Base-by-base conservation (phyloP, 306 rosid species). In the Spatholobus suberectus region DNA sequence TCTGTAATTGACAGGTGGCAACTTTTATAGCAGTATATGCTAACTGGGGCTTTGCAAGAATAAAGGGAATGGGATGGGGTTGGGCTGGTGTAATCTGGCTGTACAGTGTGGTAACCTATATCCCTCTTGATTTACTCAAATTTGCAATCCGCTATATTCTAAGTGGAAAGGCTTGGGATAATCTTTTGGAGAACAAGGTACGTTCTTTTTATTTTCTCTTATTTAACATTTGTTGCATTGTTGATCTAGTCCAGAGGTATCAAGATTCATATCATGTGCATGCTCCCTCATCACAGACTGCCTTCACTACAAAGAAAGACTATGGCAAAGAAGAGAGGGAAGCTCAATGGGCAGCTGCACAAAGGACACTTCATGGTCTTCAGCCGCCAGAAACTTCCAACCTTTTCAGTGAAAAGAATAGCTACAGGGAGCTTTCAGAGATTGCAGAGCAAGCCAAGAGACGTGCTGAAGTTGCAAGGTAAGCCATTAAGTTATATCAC, bases 71-170 rank as follows among this genome's bases (percentile, higher is more conserved):
- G 70, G 99, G 99, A 77, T 96, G 98, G 99, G 97, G 99, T 40
- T 96, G 99, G 99, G 99, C 99, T 58, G 99, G 97, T 78, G 95
- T 92, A 6, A 89, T 96, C 81, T 96, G 99, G 99, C 77, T 96
- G 1, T 96, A 88, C 59, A 96, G 92, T 79, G 11, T 94, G 57
- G 91, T 92, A 46, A 96, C 99, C 27, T 96, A 96, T 52, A 0
- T 92, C 77, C 99, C 99, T 89, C 98, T 96, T 24, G 99, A 96
- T 90, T 1, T 90, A 5, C 92, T 96, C 76, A 96, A 96, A 82
- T 92, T 96, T 66, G 92, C 89, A 73, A 96, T 94, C 82, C 99
- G 99, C 41, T 92, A 96, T 76, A 82, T 70, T 77, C 88, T 57
- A 1, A 96, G 97, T 79, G 99, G 99, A 13, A 92, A 89, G 80